Evolutionary conservation across 1,284 basidiomycete genomes (phyloP).

Genomic region (Coniferiporia weirii): DNA sequence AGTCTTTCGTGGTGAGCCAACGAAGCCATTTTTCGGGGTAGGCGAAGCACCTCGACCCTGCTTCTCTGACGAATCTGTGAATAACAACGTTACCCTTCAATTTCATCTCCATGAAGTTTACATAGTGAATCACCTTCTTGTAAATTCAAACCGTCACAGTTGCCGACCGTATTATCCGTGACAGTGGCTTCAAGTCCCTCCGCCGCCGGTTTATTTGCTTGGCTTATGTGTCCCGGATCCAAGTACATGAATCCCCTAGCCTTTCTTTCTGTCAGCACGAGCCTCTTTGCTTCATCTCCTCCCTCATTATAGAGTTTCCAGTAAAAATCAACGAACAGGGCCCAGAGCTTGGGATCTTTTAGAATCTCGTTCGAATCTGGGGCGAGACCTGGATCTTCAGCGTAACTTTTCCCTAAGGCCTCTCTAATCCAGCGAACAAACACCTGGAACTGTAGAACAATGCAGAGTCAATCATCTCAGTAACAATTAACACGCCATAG

Average conservation of each 20-base stretch:
- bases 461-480: neutral
- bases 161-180: no score
- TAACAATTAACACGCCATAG: no score
- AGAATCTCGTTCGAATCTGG: neutral
- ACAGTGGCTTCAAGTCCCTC: no score
- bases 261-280: neutral
- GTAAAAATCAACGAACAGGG: slow-evolving; percentile 8
- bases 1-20: neutral
- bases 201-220: no score
- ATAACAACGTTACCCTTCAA: neutral
- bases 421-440: neutral
- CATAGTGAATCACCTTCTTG: no score
- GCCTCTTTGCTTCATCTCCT: neutral
- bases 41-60: neutral
- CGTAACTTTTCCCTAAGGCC: neutral
- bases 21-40: neutral
- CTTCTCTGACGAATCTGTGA: neutral
- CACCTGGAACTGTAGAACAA: neutral
- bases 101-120: no score
- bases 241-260: neutral
- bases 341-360: neutral
- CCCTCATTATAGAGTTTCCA: slow-evolving; percentile 3
- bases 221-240: neutral
- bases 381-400: neutral
- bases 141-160: no score